Percentiles rank a stretch among this genome's conserved stretches.
These are phyloP conservation scores for Colletotrichum shisoi DNA, from an alignment of 2,329 filamentous ascomycete genomes.

Conservation along the genomic window DNA sequence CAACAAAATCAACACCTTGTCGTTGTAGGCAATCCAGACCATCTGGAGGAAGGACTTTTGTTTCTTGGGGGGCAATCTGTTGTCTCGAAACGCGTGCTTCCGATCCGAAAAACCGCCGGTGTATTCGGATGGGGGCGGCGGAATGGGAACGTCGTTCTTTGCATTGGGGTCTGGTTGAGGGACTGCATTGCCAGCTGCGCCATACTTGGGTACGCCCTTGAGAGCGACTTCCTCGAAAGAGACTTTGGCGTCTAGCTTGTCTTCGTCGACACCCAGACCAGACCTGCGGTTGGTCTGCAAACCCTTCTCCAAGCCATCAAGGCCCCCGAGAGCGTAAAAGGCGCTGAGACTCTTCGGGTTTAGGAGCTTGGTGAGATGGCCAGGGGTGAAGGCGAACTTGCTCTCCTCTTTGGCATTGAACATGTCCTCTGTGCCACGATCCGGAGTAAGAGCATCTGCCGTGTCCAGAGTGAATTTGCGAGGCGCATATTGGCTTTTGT, in stretches of 20 bases:
- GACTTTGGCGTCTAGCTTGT: conserved; percentile 67
- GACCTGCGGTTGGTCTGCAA: conserved; percentile 69
- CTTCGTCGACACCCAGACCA: conserved; percentile 76
- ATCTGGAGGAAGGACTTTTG: conserved; percentile 65
- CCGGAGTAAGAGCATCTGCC: conserved; percentile 52
- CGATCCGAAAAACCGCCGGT: conserved; percentile 56
- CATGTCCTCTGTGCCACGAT: conserved; percentile 74
- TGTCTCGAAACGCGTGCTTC: conserved; percentile 66
- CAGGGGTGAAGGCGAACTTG: conserved; percentile 75
- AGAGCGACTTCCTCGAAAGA: conserved; percentile 70
- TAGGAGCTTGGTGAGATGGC: conserved; percentile 77
- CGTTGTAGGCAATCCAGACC: conserved; percentile 75
- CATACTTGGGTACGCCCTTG: conserved; percentile 49
- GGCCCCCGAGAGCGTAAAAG: conserved; percentile 77
- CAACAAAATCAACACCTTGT: conserved; percentile 75
- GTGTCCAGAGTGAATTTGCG: conserved; percentile 42
- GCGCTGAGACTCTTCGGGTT: conserved; percentile 81
- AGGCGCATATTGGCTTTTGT: conserved; percentile 23
- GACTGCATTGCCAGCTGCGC: conserved; percentile 46
- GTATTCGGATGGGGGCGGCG: conserved; percentile 28
- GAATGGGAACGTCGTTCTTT: conserved; percentile 32
- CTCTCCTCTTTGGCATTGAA: conserved; percentile 70
- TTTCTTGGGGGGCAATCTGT: conserved; percentile 67
- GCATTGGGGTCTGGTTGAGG: conserved; percentile 43
- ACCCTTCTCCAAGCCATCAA: conserved; percentile 76